Evolutionary conservation across 2,329 filamentous ascomycete species (phyloP), one percentile per base, ranked within the genome.

Genomic region (Bipolaris bicolor): DNA sequence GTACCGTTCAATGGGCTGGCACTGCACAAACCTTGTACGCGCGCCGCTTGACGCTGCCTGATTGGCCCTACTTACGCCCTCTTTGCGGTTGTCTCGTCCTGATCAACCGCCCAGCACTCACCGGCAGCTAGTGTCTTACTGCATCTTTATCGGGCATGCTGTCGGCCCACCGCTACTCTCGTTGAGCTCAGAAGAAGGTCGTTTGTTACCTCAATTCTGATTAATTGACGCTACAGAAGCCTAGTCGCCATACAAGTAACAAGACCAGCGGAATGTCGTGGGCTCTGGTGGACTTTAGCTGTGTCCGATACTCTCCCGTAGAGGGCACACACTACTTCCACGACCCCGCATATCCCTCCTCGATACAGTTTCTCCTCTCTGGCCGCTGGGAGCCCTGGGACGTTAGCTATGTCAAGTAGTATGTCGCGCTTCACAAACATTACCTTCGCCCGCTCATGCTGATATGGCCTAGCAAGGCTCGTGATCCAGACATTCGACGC

Each of bases 351-450:
- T 62, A 65, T 46, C 69, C 71, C 18, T 58, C 66, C n/a, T 55
- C 66, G 5, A 68, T 74, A 43, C 70, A 73, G 56, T 74, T 74
- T 22, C 53, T 71, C 22, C 50, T 71, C 39, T 68, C 69, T 33
- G 69, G 68, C 9, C 48, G 55, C 9, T 74, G 71, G 71, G 69
- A 73, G 60, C 58, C 70, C 15, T 71, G 68, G 69, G 68, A 74
- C 44, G 65, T 74, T 7, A 63, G 68, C 52, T 73, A 63, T 56
- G 70, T 74, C 11, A 64, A 61, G 43, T 60, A 67, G 69, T 72
- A 60, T 36, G 67, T 66, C 43, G 36, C 36, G 16, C 52, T n/a
- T 33, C 20, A 18, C 7, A 16, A 31, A 33, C 45, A 50, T 29
- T 33, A 40, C 29, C 16, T 16, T 13, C 20, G 6, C n/a, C 34